Conservation (phyloP, 768 basidiomycete species). For the Filobasidium floriforme region DNA sequence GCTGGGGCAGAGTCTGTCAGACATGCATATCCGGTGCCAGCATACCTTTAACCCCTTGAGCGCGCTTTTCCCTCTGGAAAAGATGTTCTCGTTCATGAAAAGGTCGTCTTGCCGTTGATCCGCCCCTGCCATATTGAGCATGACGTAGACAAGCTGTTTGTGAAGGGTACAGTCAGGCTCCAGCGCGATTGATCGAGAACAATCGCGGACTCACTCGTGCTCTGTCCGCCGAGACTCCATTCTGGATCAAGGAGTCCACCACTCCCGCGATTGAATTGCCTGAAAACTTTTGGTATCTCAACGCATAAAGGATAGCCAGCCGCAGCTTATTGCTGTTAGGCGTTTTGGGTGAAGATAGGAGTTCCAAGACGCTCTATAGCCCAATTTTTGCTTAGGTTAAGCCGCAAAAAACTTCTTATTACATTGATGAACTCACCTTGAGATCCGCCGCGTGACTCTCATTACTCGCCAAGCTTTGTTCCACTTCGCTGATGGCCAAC, state of each 20-base stretch:
- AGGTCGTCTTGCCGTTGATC: conserved; percentile 97
- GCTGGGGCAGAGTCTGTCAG: neutral
- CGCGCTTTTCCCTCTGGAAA: conserved; percentile 88
- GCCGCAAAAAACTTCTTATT: neutral
- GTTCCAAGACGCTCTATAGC: conserved; percentile 67
- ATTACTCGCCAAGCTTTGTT: conserved; percentile 89
- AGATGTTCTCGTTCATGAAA: conserved; percentile 87
- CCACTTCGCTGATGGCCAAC: conserved; percentile 84
- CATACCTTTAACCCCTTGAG: conserved; percentile 86
- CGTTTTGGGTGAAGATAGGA: conserved; percentile 62
- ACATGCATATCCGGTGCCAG: neutral
- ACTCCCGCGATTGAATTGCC: conserved; percentile 66
- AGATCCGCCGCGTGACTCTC: conserved; percentile 71
- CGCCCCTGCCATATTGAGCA: conserved; percentile 84
- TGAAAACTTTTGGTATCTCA: conserved; percentile 87
- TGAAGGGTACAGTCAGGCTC: conserved; percentile 1
- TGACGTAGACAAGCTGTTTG: conserved; percentile 76
- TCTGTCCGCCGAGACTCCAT: conserved; percentile 52
- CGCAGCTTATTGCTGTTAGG: conserved; percentile 77
- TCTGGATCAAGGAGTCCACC: conserved; percentile 44
- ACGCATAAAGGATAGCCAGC: conserved; percentile 80
- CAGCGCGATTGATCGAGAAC: too few species aligned
- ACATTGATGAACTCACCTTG: conserved; percentile 65
- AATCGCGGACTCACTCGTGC: conserved; percentile 25
- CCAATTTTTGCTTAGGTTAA: conserved; percentile 8